phyloP scores from a whole-genome alignment of 805 yeast genomes.

The Saturnispora besseyi region DNA sequence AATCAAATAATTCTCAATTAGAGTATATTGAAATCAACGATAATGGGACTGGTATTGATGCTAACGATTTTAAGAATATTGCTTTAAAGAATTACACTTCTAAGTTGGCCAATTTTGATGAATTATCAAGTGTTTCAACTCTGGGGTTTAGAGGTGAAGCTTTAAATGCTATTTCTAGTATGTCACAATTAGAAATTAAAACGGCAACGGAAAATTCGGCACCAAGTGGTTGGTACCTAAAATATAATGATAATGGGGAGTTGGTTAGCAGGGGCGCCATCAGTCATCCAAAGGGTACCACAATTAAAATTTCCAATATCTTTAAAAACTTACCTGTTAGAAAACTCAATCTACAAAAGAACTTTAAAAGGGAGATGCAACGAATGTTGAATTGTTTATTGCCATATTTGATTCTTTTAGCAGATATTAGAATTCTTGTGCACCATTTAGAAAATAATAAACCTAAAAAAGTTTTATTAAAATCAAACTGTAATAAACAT shows the following conservation, averaged over 20 bases:
- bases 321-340: slow-evolving; percentile 78
- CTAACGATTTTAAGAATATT: slow-evolving; percentile 41
- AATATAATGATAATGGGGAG: slow-evolving; percentile 47
- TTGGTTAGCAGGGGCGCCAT: slow-evolving; percentile 30
- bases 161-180: slow-evolving; percentile 56
- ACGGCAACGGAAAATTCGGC: slow-evolving; percentile 41
- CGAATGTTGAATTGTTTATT: slow-evolving; percentile 58
- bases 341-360: slow-evolving; percentile 59
- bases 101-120: slow-evolving; percentile 49
- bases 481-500: slow-evolving; percentile 44
- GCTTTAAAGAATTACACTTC: slow-evolving; percentile 64
- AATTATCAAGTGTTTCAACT: slow-evolving; percentile 40
- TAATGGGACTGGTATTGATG: slow-evolving; percentile 56
- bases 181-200: slow-evolving; percentile 38
- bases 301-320: slow-evolving; percentile 45
- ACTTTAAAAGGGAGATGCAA: slow-evolving; percentile 60
- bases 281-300: slow-evolving; percentile 63
- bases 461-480: slow-evolving; percentile 41
- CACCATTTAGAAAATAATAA: slow-evolving; percentile 44
- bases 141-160: slow-evolving; percentile 82
- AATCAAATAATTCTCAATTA: slow-evolving; percentile 32
- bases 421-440: slow-evolving; percentile 51
- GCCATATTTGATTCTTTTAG: slow-evolving; percentile 54
- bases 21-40: slow-evolving; percentile 62
- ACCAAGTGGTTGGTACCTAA: slow-evolving; percentile 51